Percentiles rank a stretch among this genome's conserved stretches.
These are phyloP conservation scores for Cystofilobasidium ferigula DNA, from an alignment of 768 basidiomycete genomes.

Conservation along the genomic window DNA sequence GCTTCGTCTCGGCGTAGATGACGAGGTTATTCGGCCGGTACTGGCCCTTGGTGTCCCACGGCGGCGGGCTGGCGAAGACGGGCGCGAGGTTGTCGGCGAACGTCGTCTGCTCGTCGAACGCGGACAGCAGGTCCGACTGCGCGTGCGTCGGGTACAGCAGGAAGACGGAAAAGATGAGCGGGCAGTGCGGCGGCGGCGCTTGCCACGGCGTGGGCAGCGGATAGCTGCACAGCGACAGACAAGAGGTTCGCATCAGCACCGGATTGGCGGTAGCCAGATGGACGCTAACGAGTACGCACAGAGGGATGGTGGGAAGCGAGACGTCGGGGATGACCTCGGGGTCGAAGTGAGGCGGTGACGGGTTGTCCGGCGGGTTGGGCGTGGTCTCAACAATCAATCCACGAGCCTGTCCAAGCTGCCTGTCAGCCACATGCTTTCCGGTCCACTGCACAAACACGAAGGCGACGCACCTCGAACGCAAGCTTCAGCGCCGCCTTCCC, in stretches of 20 bases:
- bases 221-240: constrained; percentile 13
- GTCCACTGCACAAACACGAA: not conserved
- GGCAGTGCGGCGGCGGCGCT: constrained; percentile 44
- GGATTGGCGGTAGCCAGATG: not conserved
- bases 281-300: not conserved
- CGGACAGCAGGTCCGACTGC: constrained; percentile 75
- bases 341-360: constrained; percentile 36
- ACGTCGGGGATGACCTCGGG: constrained; percentile 26
- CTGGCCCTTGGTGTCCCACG: constrained; percentile 63
- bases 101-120: constrained; percentile 73
- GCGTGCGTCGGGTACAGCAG: constrained; percentile 85
- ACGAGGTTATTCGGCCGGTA: constrained; percentile 56
- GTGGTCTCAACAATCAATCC: constrained; percentile 41
- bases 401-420: constrained; percentile 57
- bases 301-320: constrained; percentile 11
- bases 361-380: constrained; percentile 37
- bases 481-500: constrained; percentile 47
- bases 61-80: constrained; percentile 64
- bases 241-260: constrained; percentile 28
- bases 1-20: constrained; percentile 70
- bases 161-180: constrained; percentile 71
- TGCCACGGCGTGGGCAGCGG: constrained; percentile 38
- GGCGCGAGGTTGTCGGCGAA: constrained; percentile 62
- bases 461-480: constrained; percentile 54
- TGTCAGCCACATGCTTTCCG: too few relatives aligned